Evolutionary conservation across 306 rosid genomes (phyloP), one percentile per base, ranked within the genome.

Genomic region (Casuarina glauca): DNA sequence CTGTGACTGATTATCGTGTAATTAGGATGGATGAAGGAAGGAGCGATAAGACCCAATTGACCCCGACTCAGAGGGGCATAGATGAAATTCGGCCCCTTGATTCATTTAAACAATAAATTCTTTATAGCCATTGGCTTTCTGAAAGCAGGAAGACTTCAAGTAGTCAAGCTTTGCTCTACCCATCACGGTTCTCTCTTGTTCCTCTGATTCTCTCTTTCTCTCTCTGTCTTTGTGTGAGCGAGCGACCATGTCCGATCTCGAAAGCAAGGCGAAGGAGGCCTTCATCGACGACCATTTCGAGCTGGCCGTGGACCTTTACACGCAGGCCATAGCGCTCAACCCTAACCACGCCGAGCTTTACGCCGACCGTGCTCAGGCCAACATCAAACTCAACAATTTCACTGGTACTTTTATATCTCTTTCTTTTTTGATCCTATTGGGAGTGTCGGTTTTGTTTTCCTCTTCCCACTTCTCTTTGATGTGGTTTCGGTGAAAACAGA

Each of bases 281-380:
- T 91, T 93, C 81, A 81, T 95, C 6, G 99, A 95, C 49, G 99
- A 95, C 68, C 90, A 95, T 89, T 93, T 83, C 82, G 86, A 89
- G 42, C 87, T 93, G 20, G 92, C 96, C 19, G 87, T 41, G 4
- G 86, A 88, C 9, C 94, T 95, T 72, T 88, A 79, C 76, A 60
- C 91, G 38, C 90, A 89, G 61, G 99, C 97, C 70, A 90, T 95
- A 74, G 48, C 69, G 48, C 75, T 85, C 57, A 83, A 78, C 74
- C 97, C 97, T 38, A 74, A n/a, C 4, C 84, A 66, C 74, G 69
- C 97, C 1, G 91, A 81, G 61, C 91, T 91, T 62, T 88, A 48
- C 61, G 84, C 84, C 7, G 94, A 95, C 83, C 97, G 99, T 11
- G 97, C 99, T 2, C 99, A 95, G 84, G 97, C 97, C 81, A 85